A percentile compares a stretch with the other conserved stretches of the same genome.
These are phyloP conservation scores for Cladosporium sp. DNA, from an alignment of 2,329 filamentous ascomycete species.

Conservation along the genomic window DNA sequence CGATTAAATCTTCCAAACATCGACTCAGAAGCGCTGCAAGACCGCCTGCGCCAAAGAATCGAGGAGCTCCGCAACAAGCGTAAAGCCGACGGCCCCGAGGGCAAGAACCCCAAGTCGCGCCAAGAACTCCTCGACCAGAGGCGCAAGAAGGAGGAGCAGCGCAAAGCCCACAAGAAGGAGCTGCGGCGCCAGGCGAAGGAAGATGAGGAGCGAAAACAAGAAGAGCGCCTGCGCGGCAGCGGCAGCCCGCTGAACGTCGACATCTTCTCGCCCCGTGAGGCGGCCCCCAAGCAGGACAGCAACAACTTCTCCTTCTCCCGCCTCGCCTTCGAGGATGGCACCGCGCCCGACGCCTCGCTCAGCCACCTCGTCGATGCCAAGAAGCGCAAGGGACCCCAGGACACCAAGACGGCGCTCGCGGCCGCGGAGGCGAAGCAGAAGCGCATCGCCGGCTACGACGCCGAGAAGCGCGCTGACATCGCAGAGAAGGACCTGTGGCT, in stretches of 20 bases:
- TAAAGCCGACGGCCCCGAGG: constrained; percentile 79
- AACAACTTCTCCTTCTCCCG: constrained; percentile 84
- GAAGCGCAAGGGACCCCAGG: constrained; percentile 76
- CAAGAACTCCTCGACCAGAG: constrained; percentile 89
- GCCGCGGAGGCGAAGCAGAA: constrained; percentile 81
- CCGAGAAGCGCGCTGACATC: constrained; percentile 75
- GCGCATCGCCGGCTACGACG: constrained; percentile 67
- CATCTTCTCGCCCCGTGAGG: constrained; percentile 40
- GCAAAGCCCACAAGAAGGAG: constrained; percentile 85
- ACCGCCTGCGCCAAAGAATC: constrained; percentile 74
- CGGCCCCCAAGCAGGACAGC: constrained; percentile 40
- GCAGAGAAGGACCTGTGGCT: constrained; percentile 94
- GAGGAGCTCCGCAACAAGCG: constrained; percentile 77
- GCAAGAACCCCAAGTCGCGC: constrained; percentile 74
- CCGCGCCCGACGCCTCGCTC: constrained; percentile 67
- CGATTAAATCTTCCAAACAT: constrained; percentile 46
- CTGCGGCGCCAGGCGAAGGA: constrained; percentile 68
- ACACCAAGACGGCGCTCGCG: constrained; percentile 78
- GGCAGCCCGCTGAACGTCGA: constrained; percentile 49
- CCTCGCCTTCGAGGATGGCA: constrained; percentile 83
- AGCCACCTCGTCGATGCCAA: constrained; percentile 53
- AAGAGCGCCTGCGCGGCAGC: constrained; percentile 51
- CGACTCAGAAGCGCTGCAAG: constrained; percentile 68
- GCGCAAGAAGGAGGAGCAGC: constrained; percentile 77
- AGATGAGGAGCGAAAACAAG: constrained; percentile 62